Percentiles rank a stretch among this genome's conserved stretches.
Evolutionary conservation across 495 filamentous ascomycete species (phyloP).

Genomic region (Bathelium albidoporum): DNA sequence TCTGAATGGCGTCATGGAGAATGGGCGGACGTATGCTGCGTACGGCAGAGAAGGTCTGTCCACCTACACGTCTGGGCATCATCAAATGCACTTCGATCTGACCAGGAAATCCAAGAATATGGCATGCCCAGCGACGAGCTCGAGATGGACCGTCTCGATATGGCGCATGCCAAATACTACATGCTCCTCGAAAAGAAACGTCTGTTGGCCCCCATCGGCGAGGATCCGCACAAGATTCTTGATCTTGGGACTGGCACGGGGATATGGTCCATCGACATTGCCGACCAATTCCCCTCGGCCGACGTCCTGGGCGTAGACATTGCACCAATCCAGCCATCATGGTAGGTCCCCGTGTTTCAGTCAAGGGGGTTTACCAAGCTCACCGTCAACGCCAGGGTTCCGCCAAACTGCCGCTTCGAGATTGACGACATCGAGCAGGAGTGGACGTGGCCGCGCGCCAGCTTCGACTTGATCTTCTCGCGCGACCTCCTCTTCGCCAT

Average conservation of each 20-base stretch:
- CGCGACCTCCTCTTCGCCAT: constrained; percentile 23
- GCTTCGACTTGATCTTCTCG: constrained; percentile 29
- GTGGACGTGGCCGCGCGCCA: constrained; percentile 36
- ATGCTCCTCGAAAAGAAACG: constrained; percentile 24
- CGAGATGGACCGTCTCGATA: constrained; percentile 28
- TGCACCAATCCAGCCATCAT: constrained; percentile 51
- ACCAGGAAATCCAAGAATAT: neutral
- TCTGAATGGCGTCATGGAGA: constrained; percentile 8
- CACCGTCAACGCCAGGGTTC: constrained; percentile 18
- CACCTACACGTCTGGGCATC: neutral
- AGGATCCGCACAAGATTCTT: constrained; percentile 16
- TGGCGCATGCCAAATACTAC: constrained; percentile 27
- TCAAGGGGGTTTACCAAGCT: neutral
- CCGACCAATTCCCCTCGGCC: constrained; percentile 43
- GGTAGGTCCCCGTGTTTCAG: constrained; percentile 15
- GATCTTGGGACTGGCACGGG: constrained; percentile 27
- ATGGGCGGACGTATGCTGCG: constrained; percentile 9
- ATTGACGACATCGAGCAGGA: constrained; percentile 41
- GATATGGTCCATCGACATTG: constrained; percentile 27
- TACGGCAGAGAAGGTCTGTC: constrained; percentile 8
- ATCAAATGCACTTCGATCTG: neutral
- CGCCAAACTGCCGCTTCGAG: constrained; percentile 50
- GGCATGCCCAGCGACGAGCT: constrained; percentile 30
- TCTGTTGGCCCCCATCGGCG: constrained; percentile 22
- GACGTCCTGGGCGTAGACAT: constrained; percentile 53